These are phyloP conservation scores for Clarireedia sp. DNA, from an alignment of 2,329 filamentous ascomycete species.

Conservation along the genomic window DNA sequence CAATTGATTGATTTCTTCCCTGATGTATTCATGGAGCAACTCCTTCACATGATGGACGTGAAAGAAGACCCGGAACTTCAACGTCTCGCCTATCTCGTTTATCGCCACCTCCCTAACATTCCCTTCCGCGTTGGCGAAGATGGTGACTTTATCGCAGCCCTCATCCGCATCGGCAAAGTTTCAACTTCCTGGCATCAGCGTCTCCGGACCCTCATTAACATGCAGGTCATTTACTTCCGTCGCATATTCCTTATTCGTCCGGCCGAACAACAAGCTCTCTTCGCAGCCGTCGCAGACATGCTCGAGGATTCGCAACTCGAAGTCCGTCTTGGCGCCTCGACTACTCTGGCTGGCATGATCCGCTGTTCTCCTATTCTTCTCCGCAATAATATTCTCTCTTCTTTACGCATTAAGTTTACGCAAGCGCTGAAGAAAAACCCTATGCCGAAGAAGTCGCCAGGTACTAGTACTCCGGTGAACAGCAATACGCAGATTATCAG, in stretches of 20 bases:
- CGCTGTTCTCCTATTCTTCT: slow-evolving; percentile 80
- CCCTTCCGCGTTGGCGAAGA: slow-evolving; percentile 85
- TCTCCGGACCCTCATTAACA: slow-evolving; percentile 89
- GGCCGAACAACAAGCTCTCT: slow-evolving; percentile 69
- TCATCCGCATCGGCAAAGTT: slow-evolving; percentile 80
- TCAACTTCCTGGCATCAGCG: slow-evolving; percentile 92
- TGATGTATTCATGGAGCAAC: slow-evolving; percentile 77
- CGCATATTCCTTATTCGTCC: slow-evolving; percentile 79
- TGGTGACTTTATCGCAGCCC: slow-evolving; percentile 70
- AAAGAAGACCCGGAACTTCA: slow-evolving; percentile 97
- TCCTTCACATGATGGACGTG: slow-evolving; percentile 99
- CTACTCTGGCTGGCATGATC: slow-evolving; percentile 94
- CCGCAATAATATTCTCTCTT: slow-evolving; percentile 67
- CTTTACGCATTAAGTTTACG: slow-evolving; percentile 74
- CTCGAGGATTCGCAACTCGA: slow-evolving; percentile 85
- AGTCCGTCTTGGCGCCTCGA: slow-evolving; percentile 85
- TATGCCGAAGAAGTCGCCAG: slow-evolving; percentile 65
- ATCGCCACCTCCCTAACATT: slow-evolving; percentile 91
- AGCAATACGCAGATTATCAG: slow-evolving; percentile 70
- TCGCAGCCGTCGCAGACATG: slow-evolving; percentile 94
- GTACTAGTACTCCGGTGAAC: slow-evolving; percentile 62
- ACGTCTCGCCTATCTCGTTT: slow-evolving; percentile 90
- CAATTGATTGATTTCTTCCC: slow-evolving; percentile 89
- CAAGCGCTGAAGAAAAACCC: slow-evolving; percentile 72
- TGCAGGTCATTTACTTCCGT: slow-evolving; percentile 97